Evolutionary conservation across 192 early-diverging fungal species (phyloP), one percentile per base, ranked within the genome.

Genomic region (Phycomyces nitens): DNA sequence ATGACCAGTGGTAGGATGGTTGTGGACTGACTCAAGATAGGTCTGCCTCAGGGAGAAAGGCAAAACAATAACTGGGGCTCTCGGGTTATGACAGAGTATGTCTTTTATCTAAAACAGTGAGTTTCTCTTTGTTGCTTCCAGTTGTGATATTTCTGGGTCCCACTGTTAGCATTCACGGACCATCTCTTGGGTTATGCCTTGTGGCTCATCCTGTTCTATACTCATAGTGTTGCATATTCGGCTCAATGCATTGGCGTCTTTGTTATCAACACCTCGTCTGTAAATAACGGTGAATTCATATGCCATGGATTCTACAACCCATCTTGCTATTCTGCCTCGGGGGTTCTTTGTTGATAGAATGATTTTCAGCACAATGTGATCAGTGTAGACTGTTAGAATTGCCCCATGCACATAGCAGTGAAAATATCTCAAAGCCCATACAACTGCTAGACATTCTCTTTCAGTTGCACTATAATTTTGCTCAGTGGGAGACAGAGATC

Each of bases 361-460:
- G 15, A 64, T 64, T 20, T 69, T 53, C 21, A 79, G 50, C n/a
- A 69, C 73, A 26, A 60, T 29, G 40, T 80, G 76, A 50, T 77
- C 61, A 0, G 71, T 64, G 47, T 49, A 66, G 0, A 79, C 59
- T 1, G 22, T 29, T 0, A 77, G 18, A 3, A 11, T 11, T 23
- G 66, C 5, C 3, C 65, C 75, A 24, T 69, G 29, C 0, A 78
- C 62, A 52, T 77, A 70, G 44, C 47, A 54, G 14, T 66, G 40
- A 53, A 65, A 78, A 9, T 40, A 21, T 9, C 47, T 21, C n/a
- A 77, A 68, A 0, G 69, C 5, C 18, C 64, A 57, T 4, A 62
- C 43, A 16, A 78, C 64, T 16, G 66, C 75, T 0, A 78, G 39
- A 7, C 68, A 53, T 52, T 78, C 77, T 43, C 74, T 70, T 44